Percentiles rank a stretch among this genome's conserved stretches.
Conservation (phyloP, 768 basidiomycete genomes). For the Mycena indigotica region DNA sequence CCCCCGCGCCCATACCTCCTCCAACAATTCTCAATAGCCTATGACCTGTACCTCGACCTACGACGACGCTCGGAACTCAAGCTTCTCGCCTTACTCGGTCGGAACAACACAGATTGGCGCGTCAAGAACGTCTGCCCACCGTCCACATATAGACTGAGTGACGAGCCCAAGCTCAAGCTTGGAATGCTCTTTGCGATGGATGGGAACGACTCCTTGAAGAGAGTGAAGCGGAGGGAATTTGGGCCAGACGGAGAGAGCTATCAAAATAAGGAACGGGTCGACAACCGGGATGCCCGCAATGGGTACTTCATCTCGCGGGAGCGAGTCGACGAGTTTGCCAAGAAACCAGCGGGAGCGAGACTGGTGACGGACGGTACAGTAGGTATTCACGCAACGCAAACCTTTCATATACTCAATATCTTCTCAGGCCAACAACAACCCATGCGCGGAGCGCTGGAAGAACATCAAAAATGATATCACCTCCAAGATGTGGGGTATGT, state of each 20-base stretch:
- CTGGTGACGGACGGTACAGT: no score
- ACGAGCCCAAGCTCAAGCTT: neutral
- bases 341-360: no score
- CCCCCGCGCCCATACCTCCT: neutral
- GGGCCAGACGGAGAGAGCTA: neutral
- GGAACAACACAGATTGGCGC: slow-evolving; percentile 17
- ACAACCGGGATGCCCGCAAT: neutral
- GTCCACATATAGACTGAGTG: neutral
- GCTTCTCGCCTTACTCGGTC: slow-evolving; percentile 15
- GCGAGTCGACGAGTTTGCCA: neutral
- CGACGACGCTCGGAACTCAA: neutral
- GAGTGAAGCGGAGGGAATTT: neutral
- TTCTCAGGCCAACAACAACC: neutral
- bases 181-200: neutral
- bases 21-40: slow-evolving; percentile 12
- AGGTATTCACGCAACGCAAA: neutral
- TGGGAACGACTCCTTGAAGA: neutral
- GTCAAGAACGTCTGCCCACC: neutral
- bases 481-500: slow-evolving; percentile 23
- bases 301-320: slow-evolving; percentile 15
- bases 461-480: slow-evolving; percentile 17
- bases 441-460: slow-evolving; percentile 23
- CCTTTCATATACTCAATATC: neutral
- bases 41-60: slow-evolving; percentile 11
- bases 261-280: slow-evolving; percentile 1